A percentile compares a stretch with the other conserved stretches of the same genome.
Evolutionary conservation across 148 eudicot species (phyloP).

Genomic region (Fagopyrum esculentum): DNA sequence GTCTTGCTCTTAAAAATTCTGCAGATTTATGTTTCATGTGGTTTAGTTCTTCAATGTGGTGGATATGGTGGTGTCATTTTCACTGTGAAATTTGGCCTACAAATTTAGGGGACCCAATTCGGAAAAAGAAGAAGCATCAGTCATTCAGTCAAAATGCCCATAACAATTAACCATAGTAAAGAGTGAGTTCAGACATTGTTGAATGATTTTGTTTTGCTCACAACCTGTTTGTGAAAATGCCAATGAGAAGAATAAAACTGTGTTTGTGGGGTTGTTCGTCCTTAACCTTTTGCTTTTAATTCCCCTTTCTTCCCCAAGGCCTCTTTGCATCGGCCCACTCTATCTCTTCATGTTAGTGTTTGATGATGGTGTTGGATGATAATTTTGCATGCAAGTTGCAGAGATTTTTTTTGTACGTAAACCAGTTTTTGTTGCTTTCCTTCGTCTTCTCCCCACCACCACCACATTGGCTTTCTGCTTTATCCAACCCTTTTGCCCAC

Average conservation of each 20-base stretch:
- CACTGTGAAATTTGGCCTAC: not conserved
- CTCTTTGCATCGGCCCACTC: not conserved
- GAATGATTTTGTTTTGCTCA: not conserved
- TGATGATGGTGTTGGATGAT: not conserved
- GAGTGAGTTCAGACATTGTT: not conserved
- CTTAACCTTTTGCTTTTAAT: not conserved
- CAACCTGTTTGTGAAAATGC: conserved; percentile 12
- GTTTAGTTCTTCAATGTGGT: not conserved
- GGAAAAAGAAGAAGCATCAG: not conserved
- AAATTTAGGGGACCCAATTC: not conserved
- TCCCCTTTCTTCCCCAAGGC: not conserved
- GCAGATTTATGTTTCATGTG: not conserved
- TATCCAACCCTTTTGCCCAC: not conserved
- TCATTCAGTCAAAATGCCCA: not conserved
- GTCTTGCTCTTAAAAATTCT: not conserved
- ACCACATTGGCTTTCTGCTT: not conserved
- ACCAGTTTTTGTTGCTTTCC: not conserved
- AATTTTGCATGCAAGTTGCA: not conserved
- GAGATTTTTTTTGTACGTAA: not conserved
- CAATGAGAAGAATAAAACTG: not conserved
- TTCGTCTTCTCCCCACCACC: not conserved
- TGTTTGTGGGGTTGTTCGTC: not conserved
- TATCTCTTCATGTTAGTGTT: not conserved
- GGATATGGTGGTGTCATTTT: not conserved
- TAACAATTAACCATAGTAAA: not conserved